phyloP scores from a whole-genome alignment of 2,329 filamentous ascomycete genomes.

The Arthrinium phaeospermum region DNA sequence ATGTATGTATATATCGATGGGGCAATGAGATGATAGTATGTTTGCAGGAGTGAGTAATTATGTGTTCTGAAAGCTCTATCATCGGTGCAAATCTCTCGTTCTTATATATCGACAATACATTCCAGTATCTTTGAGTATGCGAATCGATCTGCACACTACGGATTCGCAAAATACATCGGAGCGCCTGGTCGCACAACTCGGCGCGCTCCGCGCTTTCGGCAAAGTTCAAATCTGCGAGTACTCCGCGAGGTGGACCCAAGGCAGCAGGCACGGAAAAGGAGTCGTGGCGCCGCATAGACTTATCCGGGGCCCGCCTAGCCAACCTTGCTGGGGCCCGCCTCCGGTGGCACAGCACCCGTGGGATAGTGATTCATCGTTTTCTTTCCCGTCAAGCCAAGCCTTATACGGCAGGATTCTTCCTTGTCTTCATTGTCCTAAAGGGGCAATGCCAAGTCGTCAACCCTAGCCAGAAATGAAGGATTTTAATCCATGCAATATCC shows the following conservation, averaged over 20 bases:
- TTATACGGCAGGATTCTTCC: neutral
- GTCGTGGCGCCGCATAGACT: constrained; percentile 7
- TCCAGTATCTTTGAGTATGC: neutral
- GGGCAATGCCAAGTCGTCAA: neutral
- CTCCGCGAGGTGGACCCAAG: neutral
- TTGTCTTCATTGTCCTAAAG: neutral
- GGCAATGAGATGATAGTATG: neutral
- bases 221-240: constrained; percentile 5
- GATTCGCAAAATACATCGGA: neutral
- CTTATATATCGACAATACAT: neutral
- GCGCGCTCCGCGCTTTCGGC: constrained; percentile 2
- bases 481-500: neutral
- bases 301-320: neutral
- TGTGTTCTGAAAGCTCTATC: neutral
- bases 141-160: neutral
- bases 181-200: neutral
- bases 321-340: neutral
- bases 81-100: no score
- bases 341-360: neutral
- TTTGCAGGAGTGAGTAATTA: neutral
- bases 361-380: neutral
- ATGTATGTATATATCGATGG: neutral
- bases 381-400: neutral
- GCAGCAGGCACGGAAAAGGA: neutral
- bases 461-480: neutral